Base-by-base conservation (phyloP, 768 basidiomycete species). In the Pholiota molesta region DNA sequence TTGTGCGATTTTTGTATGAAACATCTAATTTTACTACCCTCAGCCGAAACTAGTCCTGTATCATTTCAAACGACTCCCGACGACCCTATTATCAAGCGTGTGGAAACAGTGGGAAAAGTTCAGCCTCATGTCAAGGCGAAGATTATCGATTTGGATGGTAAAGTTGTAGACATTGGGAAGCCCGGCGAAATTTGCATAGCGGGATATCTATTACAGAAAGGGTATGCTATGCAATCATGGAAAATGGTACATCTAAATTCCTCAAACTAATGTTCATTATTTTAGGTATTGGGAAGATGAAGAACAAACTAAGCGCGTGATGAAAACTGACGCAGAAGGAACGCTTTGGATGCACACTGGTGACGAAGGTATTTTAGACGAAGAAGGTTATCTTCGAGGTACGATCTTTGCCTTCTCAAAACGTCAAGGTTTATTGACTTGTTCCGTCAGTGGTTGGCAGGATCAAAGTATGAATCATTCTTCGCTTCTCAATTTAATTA, bases 11-110 rank as follows among this genome's bases (percentile, higher is more conserved):
- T 40, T 35, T 45, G 53, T 26, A 37, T 49, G 55, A 29, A 65
- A 59, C 61, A 42, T 8, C 14, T 59, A n/a, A 19, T 49, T 55
- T 23, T 39, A 17, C 23, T 23, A 8, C 40, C 23, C 39, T 55
- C 55, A 92, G 91, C 91, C 52, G 91, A 92, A 72, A 92, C 90
- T 8, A 91, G 92, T 64, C 92, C 92, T 0, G 92, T 94, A 0
- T 89, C 92, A 0, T 94, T 94, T 76, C 92, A 94, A 73, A 88
- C 91, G 0, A 86, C 83, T 2, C 82, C 86, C 0, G 79, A 75
- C 1, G 92, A 94, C 69, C 83, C 90, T 0, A 72, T 94, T 26
- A 74, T 81, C 53, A 91, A 91, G 69, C 88, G 92, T 2, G 87
- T 91, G 3, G 92, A 94, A 71, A 94, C 92, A 0, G 92, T 94